Conservation (phyloP, 345 rosid species). For the Euphorbia tirucalli region DNA sequence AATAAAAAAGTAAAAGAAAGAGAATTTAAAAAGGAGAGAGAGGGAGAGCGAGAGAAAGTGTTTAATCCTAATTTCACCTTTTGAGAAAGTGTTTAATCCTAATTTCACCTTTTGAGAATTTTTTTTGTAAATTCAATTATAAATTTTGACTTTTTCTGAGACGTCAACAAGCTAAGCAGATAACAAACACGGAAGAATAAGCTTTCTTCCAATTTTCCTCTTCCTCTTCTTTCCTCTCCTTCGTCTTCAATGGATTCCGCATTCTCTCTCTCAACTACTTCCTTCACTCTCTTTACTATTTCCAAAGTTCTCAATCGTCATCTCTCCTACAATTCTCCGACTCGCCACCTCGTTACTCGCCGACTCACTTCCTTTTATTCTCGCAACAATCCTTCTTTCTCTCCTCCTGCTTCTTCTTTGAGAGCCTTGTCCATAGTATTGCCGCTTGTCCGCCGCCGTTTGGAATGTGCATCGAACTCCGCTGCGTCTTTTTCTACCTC, state of each 20-base stretch:
- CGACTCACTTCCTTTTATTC: slow-evolving; percentile 24
- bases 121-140: too few species aligned
- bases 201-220: too few species aligned
- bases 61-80: too few species aligned
- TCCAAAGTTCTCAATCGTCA: slow-evolving; percentile 54
- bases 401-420: slow-evolving; percentile 16
- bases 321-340: slow-evolving; percentile 19
- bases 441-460: slow-evolving; percentile 39
- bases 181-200: too few species aligned
- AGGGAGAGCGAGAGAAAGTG: too few species aligned
- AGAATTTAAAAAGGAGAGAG: too few species aligned
- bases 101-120: too few species aligned
- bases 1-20: too few species aligned
- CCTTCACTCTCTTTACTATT: slow-evolving; percentile 43
- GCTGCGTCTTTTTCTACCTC: slow-evolving; percentile 47
- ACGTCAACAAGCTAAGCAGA: too few species aligned
- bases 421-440: slow-evolving; percentile 14
- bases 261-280: slow-evolving; percentile 31
- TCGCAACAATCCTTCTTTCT: background rate
- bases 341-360: slow-evolving; percentile 31
- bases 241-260: slow-evolving; percentile 43
- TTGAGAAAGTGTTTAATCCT: too few species aligned
- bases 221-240: background rate
- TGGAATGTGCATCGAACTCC: slow-evolving; percentile 49
- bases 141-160: too few species aligned